These are phyloP conservation scores for Podila verticillata DNA, from an alignment of 192 early-diverging fungal genomes.

Conservation along the genomic window DNA sequence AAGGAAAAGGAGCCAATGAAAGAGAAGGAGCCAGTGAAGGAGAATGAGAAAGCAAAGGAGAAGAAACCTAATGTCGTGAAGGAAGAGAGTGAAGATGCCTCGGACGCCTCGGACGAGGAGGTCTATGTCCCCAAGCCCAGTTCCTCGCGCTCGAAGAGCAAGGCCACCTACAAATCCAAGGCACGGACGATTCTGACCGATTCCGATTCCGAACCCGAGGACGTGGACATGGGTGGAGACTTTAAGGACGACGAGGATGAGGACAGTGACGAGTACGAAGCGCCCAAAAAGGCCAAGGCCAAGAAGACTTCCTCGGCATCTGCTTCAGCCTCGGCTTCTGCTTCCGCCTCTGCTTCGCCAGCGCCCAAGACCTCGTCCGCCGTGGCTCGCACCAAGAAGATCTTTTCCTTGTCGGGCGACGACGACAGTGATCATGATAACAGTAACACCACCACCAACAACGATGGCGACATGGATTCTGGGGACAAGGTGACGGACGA, in stretches of 20 bases:
- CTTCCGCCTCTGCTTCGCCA: neutral
- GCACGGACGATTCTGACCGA: slow-evolving; percentile 14
- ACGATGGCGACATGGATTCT: neutral
- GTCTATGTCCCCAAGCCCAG: slow-evolving; percentile 9
- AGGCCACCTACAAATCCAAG: slow-evolving; percentile 27
- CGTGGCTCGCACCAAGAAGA: slow-evolving; percentile 4
- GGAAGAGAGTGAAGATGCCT: neutral
- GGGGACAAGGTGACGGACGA: neutral
- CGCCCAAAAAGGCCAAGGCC: slow-evolving; percentile 11
- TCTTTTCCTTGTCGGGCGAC: slow-evolving; percentile 36
- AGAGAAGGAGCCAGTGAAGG: neutral
- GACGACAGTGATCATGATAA: slow-evolving; percentile 9
- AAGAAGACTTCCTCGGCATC: slow-evolving; percentile 6
- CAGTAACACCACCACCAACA: neutral
- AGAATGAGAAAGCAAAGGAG: neutral
- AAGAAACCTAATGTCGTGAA: neutral
- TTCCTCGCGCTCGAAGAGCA: slow-evolving; percentile 7
- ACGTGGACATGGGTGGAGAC: neutral
- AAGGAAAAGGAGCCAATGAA: neutral
- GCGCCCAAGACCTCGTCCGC: neutral
- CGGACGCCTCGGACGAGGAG: slow-evolving; percentile 2
- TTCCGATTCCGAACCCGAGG: slow-evolving; percentile 21
- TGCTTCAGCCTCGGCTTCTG: neutral
- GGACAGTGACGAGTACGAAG: slow-evolving; percentile 12
- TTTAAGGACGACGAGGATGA: slow-evolving; percentile 7